Percentiles rank a stretch among this genome's conserved stretches.
These are phyloP conservation scores for Ophidiomyces ophidiicola DNA, from an alignment of 2,329 filamentous ascomycete species.

Conservation along the genomic window DNA sequence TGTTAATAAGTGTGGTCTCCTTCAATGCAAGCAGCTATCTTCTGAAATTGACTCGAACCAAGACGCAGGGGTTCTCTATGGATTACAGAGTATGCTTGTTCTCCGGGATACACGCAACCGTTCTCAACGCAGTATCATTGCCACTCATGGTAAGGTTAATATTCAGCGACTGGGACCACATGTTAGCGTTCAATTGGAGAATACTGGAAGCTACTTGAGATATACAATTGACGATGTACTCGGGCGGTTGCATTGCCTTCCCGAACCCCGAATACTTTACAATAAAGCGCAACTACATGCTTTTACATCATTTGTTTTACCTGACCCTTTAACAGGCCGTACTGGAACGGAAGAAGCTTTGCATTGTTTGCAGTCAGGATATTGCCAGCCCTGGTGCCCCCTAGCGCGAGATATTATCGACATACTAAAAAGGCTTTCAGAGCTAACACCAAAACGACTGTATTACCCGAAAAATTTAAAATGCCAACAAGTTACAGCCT, in stretches of 20 bases:
- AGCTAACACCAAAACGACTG: constrained; percentile 19
- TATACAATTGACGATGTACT: constrained; percentile 46
- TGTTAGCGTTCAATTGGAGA: constrained; percentile 30
- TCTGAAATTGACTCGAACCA: constrained; percentile 46
- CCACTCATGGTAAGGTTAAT: constrained; percentile 36
- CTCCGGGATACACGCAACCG: constrained; percentile 32
- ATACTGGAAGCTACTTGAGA: constrained; percentile 33
- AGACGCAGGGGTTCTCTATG: constrained; percentile 49
- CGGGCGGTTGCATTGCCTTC: constrained; percentile 44
- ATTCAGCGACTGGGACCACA: constrained; percentile 31
- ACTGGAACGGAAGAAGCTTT: constrained; percentile 25
- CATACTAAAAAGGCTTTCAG: constrained; percentile 17
- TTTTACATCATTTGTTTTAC: constrained; percentile 21
- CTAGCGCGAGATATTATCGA: constrained; percentile 11
- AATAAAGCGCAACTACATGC: constrained; percentile 43
- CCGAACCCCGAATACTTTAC: constrained; percentile 45
- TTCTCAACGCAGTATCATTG: constrained; percentile 40
- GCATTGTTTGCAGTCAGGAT: constrained; percentile 16
- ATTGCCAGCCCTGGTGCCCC: constrained; percentile 14
- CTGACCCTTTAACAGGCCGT: constrained; percentile 23
- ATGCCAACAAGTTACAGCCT: constrained; percentile 18
- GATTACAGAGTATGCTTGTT: constrained; percentile 47
- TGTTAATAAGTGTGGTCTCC: constrained; percentile 34
- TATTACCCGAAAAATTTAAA: constrained; percentile 22
- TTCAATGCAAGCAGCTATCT: constrained; percentile 41